Base-by-base conservation (phyloP, 1,284 basidiomycete genomes). In the Melampsora larici-populina region DNA sequence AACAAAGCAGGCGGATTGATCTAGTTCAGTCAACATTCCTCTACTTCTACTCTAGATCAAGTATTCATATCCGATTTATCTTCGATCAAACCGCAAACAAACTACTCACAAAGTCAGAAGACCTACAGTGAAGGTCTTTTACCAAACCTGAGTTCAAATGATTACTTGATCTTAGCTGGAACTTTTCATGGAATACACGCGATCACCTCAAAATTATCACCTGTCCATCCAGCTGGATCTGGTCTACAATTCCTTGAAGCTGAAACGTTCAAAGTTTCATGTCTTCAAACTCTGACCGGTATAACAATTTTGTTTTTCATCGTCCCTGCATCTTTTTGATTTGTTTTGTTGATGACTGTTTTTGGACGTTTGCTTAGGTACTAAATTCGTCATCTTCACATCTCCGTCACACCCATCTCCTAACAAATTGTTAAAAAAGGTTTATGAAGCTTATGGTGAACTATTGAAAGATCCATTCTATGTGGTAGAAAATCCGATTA, bases 391-490 rank as follows among this genome's bases (percentile, higher is more conserved):
- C 2, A 86, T 99, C 1, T 86, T 98, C 64, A 93, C 92, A 1
- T 91, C 92, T 0, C 85, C 92, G 18, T 87, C 90, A 64, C 91
- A 96, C 83, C 85, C 88, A 73, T 87, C 88, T 75, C 79, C 87
- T 21, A 79, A 81, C 0, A 79, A 79, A 2, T 80, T 84, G 31
- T 80, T 86, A 13, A 70, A 78, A 13, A 77, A 79, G 9, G 80
- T 82, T 21, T 83, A 83, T 79, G 81, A 82, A 60, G 81, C 83
- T 1, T 85, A 85, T 33, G 89, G 91, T 46, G 93, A 95, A 77
- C 94, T 97, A 73, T 97, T 97, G 94, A 98, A 99, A 87, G 98
- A 98, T 83, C 97, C 97, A 0, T 99, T 99, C 85, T 94, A 99
- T 84, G 97, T 94, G 3, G 91, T 92, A 33, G 97, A 99, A 85